These are phyloP conservation scores for Exophiala dermatitidis DNA, from an alignment of 2,329 filamentous ascomycete species.

Conservation along the genomic window DNA sequence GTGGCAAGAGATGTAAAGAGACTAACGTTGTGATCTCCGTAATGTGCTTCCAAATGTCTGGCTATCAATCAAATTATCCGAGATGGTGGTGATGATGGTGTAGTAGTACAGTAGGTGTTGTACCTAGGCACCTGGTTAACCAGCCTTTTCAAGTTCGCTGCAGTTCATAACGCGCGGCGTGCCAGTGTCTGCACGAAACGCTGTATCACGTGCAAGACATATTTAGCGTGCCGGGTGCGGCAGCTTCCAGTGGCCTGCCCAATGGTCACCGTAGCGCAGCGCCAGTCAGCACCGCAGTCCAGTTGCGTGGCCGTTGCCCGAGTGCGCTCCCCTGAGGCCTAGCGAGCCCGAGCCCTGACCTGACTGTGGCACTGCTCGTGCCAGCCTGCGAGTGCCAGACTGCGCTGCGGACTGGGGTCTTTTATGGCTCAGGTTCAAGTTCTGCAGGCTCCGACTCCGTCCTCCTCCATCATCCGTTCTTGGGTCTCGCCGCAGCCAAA, in stretches of 20 bases:
- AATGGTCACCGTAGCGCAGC: background rate
- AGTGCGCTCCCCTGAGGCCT: background rate
- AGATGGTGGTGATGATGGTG: too few species aligned
- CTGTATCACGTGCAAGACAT: slow-evolving; percentile 4
- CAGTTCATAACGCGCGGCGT: too few species aligned
- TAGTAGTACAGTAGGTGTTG: too few species aligned
- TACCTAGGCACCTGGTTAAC: too few species aligned
- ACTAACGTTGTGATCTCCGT: too few species aligned
- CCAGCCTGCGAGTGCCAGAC: too few species aligned
- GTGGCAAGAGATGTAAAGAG: too few species aligned
- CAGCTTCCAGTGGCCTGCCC: background rate
- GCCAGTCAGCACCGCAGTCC: too few species aligned
- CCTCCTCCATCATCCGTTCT: background rate
- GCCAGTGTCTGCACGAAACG: background rate
- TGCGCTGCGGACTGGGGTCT: too few species aligned
- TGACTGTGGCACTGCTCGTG: background rate
- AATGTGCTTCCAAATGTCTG: too few species aligned
- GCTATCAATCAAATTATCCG: too few species aligned
- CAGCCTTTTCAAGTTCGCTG: too few species aligned
- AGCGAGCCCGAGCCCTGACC: background rate
- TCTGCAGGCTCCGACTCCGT: slow-evolving; percentile 1
- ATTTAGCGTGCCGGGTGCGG: background rate
- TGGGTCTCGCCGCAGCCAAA: slow-evolving; percentile 16
- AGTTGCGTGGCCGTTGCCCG: background rate
- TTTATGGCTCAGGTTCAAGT: background rate